Evolutionary conservation across 75 land plant species (phyloP), one percentile per base, ranked within the genome.

Genomic region (Isoetes taiwanensis): DNA sequence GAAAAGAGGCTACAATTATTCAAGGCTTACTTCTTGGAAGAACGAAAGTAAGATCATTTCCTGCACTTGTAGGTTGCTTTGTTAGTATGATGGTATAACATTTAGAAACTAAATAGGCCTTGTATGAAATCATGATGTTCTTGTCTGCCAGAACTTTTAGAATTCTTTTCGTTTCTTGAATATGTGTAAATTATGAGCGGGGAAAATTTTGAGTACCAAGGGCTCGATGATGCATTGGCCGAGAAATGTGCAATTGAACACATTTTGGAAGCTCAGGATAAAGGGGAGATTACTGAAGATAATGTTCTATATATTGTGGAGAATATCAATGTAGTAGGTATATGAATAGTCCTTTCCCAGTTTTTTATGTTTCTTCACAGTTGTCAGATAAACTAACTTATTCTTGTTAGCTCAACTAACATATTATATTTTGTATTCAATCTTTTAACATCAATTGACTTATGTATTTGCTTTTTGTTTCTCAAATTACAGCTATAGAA

Each of bases 251-350:
- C 86, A n/a, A 78, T 90, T 14, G 91, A 90, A 54, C 74, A 82
- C 64, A 78, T 90, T 28, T 61, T 90, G 5, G 84, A 90, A 4
- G 84, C 90, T 1, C 66, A 79, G 58, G 41, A 30, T 50, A 79
- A 80, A 38, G 91, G 96, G 20, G 96, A 90, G 72, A 82, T 90
- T 57, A 85, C 54, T 60, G 80, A 79, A 23, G 79, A 74, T 30
- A 85, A 82, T 34, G 91, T 85, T 1, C 77, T 90, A 24, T 85
- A 85, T 76, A 85, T 90, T 32, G 79, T 90, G 2, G 91, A 90
- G 64, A 90, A 90, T 78, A 82, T 90, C 41, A 90, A 90, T 56
- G 96, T 85, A n/a, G 96, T 91, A 25, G 81, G 81, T 80, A 21
- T 3, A 40, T 37, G 39, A n/a, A n/a, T n/a, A n/a, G n/a, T n/a